Percentiles rank a stretch among this genome's conserved stretches.
phyloP scores from a whole-genome alignment of 1,284 basidiomycete genomes.

The Leccinum solheimii region DNA sequence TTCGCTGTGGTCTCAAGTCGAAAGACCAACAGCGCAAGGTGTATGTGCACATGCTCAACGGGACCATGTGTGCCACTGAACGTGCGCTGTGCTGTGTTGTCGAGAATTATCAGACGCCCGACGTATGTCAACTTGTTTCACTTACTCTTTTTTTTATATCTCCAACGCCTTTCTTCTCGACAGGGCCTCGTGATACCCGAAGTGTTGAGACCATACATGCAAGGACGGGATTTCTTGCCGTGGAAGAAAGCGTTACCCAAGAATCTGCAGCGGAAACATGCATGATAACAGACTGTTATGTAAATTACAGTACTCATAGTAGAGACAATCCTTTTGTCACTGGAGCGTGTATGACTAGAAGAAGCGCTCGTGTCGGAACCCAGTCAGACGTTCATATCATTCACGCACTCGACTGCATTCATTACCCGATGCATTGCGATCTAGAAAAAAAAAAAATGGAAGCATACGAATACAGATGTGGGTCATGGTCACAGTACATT shows the following conservation, averaged over 20 bases:
- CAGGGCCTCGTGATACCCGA: slow-evolving; percentile 90
- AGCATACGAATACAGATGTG: slow-evolving; percentile 29
- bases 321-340: neutral
- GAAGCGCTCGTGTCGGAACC: neutral
- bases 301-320: neutral
- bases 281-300: slow-evolving; percentile 7
- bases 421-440: slow-evolving; percentile 6
- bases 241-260: slow-evolving; percentile 86
- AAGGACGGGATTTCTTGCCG: slow-evolving; percentile 91
- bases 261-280: slow-evolving; percentile 67
- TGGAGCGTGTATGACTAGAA: neutral
- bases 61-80: slow-evolving; percentile 96
- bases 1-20: slow-evolving; percentile 85
- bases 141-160: neutral
- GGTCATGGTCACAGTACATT: slow-evolving; percentile 20
- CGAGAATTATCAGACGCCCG: slow-evolving; percentile 98
- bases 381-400: neutral
- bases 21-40: slow-evolving; percentile 86
- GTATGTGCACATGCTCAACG: slow-evolving; percentile 98
- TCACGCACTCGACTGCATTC: neutral
- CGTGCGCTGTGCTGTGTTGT: slow-evolving; percentile 95
- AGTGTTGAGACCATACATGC: slow-evolving; percentile 91
- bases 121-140: slow-evolving; percentile 51
- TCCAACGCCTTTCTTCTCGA: neutral
- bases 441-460: neutral